Conservation (phyloP, 1,284 basidiomycete species). For the Pseudozyma pruni region DNA sequence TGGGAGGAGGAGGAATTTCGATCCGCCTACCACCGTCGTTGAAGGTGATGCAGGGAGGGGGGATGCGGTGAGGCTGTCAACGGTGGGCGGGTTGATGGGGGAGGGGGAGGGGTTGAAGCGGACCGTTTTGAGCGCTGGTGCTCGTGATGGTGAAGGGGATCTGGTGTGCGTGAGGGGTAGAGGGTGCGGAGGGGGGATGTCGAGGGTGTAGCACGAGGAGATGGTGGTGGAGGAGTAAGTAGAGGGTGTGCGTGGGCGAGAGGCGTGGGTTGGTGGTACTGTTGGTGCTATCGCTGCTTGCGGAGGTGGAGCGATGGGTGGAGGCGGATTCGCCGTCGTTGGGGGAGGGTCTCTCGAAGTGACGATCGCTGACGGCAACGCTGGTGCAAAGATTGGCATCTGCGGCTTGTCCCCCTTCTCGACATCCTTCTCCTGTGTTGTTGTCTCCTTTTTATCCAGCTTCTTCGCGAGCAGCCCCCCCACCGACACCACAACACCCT, state of each 20-base stretch:
- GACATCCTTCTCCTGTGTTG: conserved; percentile 1
- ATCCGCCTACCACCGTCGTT: not conserved
- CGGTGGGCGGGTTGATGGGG: not conserved
- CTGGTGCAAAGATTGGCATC: conserved; percentile 15
- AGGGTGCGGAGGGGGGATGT: not conserved
- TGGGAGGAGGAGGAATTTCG: conserved; percentile 9
- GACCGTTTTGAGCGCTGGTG: conserved; percentile 13
- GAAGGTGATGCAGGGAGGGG: not conserved
- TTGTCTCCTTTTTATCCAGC: not conserved
- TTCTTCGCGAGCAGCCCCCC: conserved; percentile 1
- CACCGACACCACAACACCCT: not conserved
- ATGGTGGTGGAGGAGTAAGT: conserved; percentile 3
- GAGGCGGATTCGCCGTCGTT: not conserved
- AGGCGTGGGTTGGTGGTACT: too few species aligned
- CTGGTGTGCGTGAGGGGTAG: conserved; percentile 1
- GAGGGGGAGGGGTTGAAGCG: conserved; percentile 12
- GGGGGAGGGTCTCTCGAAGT: not conserved
- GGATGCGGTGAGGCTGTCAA: too few species aligned
- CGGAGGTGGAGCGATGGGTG: not conserved
- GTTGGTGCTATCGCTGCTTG: too few species aligned
- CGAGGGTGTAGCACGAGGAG: conserved; percentile 10
- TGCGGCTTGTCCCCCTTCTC: not conserved
- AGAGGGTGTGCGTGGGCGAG: not conserved
- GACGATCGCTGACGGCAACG: conserved; percentile 24
- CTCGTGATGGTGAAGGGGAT: not conserved